Evolutionary conservation across 1,284 basidiomycete species (phyloP).

Genomic region (Trametes polyzona): DNA sequence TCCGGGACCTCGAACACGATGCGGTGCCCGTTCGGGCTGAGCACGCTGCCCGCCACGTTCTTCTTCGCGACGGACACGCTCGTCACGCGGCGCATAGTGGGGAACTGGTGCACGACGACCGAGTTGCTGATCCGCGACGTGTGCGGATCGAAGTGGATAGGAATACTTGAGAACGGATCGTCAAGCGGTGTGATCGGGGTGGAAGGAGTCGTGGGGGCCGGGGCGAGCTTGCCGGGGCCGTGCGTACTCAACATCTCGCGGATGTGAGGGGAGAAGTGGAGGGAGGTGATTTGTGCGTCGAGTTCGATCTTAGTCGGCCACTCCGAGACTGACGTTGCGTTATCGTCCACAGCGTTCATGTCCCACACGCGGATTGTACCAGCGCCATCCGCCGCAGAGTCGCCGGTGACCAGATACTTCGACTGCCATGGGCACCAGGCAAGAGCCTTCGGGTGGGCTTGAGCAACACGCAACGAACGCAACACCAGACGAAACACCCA

Average conservation of each 20-base stretch:
- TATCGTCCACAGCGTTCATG: slow-evolving; percentile 39
- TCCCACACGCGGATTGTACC: slow-evolving; percentile 83
- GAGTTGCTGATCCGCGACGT: slow-evolving; percentile 43
- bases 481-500: slow-evolving; percentile 20
- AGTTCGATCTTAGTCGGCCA: slow-evolving; percentile 52
- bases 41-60: slow-evolving; percentile 47
- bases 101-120: slow-evolving; percentile 60
- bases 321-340: slow-evolving; percentile 52
- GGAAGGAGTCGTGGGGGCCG: slow-evolving; percentile 12
- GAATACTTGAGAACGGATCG: slow-evolving; percentile 9
- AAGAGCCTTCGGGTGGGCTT: slow-evolving; percentile 62
- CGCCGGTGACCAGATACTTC: slow-evolving; percentile 85
- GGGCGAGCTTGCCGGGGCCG: slow-evolving; percentile 44
- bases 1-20: slow-evolving; percentile 52
- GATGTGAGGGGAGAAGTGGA: slow-evolving; percentile 85
- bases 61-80: slow-evolving; percentile 46
- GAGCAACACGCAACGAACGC: background rate
- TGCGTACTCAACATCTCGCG: slow-evolving; percentile 91
- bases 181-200: slow-evolving; percentile 11
- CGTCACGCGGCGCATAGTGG: slow-evolving; percentile 48
- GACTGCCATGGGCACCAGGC: slow-evolving; percentile 93
- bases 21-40: slow-evolving; percentile 52
- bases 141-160: slow-evolving; percentile 24
- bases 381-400: slow-evolving; percentile 58
- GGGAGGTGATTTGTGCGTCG: slow-evolving; percentile 74